phyloP scores from a whole-genome alignment of 2,329 filamentous ascomycete species.

The Curvularia sp. region DNA sequence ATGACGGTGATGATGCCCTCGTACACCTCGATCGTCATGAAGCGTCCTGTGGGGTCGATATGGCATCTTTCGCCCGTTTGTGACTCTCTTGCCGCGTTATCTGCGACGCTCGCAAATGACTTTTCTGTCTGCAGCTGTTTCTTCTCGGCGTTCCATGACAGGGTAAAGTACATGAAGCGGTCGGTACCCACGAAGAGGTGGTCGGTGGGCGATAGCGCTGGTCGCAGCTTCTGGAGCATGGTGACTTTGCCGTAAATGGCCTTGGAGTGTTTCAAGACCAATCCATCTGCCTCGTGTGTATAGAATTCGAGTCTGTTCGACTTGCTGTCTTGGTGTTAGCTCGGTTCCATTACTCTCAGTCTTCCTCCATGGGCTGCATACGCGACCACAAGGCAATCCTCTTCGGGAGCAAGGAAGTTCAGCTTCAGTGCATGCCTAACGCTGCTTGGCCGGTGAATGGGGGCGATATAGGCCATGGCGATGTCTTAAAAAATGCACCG shows the following conservation, averaged over 20 bases:
- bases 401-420: slow-evolving; percentile 73
- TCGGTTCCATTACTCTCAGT: not conserved
- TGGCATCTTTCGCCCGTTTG: slow-evolving; percentile 84
- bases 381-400: slow-evolving; percentile 88
- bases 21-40: slow-evolving; percentile 72
- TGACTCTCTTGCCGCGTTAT: slow-evolving; percentile 71
- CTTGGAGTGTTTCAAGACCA: slow-evolving; percentile 69
- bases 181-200: slow-evolving; percentile 93
- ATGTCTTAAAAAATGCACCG: slow-evolving; percentile 2
- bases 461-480: slow-evolving; percentile 89
- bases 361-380: slow-evolving; percentile 57
- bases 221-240: slow-evolving; percentile 81
- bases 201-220: slow-evolving; percentile 76
- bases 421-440: slow-evolving; percentile 87
- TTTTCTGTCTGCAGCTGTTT: slow-evolving; percentile 64
- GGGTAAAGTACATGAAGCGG: slow-evolving; percentile 86
- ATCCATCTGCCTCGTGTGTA: slow-evolving; percentile 67
- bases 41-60: slow-evolving; percentile 78
- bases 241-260: slow-evolving; percentile 85
- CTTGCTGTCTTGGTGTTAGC: slow-evolving; percentile 61
- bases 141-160: slow-evolving; percentile 75
- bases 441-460: slow-evolving; percentile 91
- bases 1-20: slow-evolving; percentile 72
- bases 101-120: slow-evolving; percentile 66
- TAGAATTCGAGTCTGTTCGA: slow-evolving; percentile 88